Evolutionary conservation across 208 protist genomes (phyloP).

Genomic region (Giardia duodenalis): DNA sequence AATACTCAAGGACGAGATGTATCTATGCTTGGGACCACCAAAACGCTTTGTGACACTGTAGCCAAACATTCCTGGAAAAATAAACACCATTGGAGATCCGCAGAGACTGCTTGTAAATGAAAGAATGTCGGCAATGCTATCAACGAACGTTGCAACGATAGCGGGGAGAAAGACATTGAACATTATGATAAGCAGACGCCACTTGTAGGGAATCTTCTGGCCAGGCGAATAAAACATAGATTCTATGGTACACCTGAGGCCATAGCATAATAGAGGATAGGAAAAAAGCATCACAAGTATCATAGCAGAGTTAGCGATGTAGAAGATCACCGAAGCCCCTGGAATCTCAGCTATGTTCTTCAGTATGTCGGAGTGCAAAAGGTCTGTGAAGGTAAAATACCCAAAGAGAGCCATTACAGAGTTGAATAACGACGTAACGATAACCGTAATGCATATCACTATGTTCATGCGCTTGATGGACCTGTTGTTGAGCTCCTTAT

Average conservation of each 20-base stretch:
- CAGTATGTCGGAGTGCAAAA: background rate
- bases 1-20: background rate
- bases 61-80: background rate
- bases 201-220: background rate
- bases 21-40: background rate
- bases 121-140: background rate
- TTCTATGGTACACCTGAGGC: background rate
- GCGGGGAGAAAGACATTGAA: background rate
- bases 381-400: background rate
- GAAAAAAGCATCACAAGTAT: background rate
- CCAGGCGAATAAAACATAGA: background rate
- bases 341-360: conserved; percentile 4
- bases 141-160: background rate
- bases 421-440: background rate
- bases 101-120: background rate
- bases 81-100: background rate
- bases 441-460: background rate
- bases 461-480: background rate
- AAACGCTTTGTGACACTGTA: background rate
- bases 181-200: background rate
- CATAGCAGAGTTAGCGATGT: conserved; percentile 13
- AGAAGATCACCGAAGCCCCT: background rate
- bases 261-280: conserved; percentile 5
- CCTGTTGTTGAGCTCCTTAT: background rate
- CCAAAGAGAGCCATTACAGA: background rate